Conservation (phyloP, 2,329 filamentous ascomycete species). For the Sphaerulina musiva region DNA sequence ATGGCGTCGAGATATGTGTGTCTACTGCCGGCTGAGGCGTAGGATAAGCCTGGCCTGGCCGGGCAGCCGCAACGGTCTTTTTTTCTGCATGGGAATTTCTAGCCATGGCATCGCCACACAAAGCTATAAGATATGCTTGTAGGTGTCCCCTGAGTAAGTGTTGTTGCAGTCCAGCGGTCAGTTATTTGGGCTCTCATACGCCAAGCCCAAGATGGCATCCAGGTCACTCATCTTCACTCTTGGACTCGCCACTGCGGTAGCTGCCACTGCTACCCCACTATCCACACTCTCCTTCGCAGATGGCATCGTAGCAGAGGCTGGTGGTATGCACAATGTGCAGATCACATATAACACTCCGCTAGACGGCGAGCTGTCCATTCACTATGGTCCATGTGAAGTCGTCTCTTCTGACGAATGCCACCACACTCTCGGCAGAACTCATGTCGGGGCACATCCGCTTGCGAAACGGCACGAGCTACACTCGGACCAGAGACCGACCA, state of each 20-base stretch:
- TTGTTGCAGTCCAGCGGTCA: not conserved
- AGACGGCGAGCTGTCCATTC: slow-evolving; percentile 40
- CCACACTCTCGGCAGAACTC: slow-evolving; percentile 40
- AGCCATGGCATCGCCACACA: not conserved
- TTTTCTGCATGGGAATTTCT: not conserved
- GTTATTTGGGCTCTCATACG: not conserved
- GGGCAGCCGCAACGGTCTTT: not conserved
- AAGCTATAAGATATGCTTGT: not conserved
- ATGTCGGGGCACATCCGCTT: slow-evolving; percentile 32
- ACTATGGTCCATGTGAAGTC: slow-evolving; percentile 44
- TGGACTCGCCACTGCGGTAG: slow-evolving; percentile 15
- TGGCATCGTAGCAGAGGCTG: slow-evolving; percentile 26
- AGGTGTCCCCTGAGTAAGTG: not conserved
- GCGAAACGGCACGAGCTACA: slow-evolving; percentile 26
- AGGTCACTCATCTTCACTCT: slow-evolving; percentile 11
- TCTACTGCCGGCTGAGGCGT: not conserved
- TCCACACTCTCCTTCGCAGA: slow-evolving; percentile 24
- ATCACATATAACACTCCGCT: slow-evolving; percentile 40
- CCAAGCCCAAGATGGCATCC: slow-evolving; percentile 16
- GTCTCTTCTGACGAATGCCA: slow-evolving; percentile 34
- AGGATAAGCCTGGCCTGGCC: not conserved
- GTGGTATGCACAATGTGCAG: slow-evolving; percentile 45
- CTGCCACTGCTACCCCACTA: slow-evolving; percentile 14
- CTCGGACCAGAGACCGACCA: slow-evolving; percentile 35
- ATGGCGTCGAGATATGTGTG: not conserved